Conservation (phyloP, 2,329 filamentous ascomycete genomes). For the Fusarium illudens region DNA sequence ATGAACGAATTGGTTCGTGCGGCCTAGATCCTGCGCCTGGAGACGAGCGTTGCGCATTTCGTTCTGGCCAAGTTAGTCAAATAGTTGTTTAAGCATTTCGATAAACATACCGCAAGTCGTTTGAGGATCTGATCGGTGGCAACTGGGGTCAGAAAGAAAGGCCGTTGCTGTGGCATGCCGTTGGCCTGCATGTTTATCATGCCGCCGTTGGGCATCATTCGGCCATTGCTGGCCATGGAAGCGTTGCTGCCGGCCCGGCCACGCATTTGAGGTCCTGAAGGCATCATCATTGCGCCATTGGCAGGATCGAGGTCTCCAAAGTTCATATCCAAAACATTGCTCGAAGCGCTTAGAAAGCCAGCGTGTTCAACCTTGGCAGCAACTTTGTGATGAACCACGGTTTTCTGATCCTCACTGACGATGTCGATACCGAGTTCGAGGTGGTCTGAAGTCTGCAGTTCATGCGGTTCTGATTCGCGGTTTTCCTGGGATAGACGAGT, state of each 20-base stretch:
- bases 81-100: neutral
- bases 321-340: constrained; percentile 85
- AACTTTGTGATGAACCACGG: constrained; percentile 97
- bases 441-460: constrained; percentile 89
- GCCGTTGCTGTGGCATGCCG: constrained; percentile 75
- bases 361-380: constrained; percentile 96
- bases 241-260: constrained; percentile 74
- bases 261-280: constrained; percentile 73
- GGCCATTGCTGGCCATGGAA: constrained; percentile 69
- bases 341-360: constrained; percentile 78
- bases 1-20: constrained; percentile 83
- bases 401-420: constrained; percentile 98
- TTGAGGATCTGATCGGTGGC: constrained; percentile 96
- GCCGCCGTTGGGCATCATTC: constrained; percentile 61
- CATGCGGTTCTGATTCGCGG: constrained; percentile 93
- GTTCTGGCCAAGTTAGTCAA: constrained; percentile 61
- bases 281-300: constrained; percentile 76
- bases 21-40: constrained; percentile 84
- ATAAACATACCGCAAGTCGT: constrained; percentile 48
- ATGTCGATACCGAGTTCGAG: constrained; percentile 98
- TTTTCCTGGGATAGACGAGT: constrained; percentile 91
- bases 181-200: constrained; percentile 61
- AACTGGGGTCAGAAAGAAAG: constrained; percentile 87
- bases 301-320: constrained; percentile 91
- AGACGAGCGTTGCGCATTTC: constrained; percentile 92